Percentiles rank a stretch among this genome's conserved stretches.
Evolutionary conservation across 202 grass and related monocot species (phyloP).

Genomic region (Schoenoplectus tabernaemontani): DNA sequence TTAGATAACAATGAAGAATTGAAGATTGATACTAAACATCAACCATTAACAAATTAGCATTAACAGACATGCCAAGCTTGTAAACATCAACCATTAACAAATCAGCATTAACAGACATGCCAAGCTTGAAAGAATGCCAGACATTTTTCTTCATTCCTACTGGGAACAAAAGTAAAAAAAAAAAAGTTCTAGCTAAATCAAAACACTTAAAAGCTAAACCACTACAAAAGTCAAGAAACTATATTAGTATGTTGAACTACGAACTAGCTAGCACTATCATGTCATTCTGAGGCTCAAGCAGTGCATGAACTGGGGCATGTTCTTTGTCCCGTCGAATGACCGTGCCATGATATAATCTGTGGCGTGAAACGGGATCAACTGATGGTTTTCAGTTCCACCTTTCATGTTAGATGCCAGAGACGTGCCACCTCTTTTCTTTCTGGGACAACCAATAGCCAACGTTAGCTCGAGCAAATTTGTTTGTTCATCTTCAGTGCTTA

Average conservation of each 20-base stretch:
- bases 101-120: conserved; percentile 14
- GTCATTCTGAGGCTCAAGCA: conserved; percentile 47
- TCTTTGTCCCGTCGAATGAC: conserved; percentile 29
- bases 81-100: conserved; percentile 13
- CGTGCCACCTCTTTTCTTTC: not conserved
- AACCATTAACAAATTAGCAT: conserved; percentile 12
- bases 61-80: no score
- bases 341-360: not conserved
- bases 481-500: conserved; percentile 26
- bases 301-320: conserved; percentile 31
- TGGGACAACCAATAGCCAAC: conserved; percentile 10
- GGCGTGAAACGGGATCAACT: conserved; percentile 8
- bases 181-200: not conserved
- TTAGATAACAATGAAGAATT: no score
- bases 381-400: conserved; percentile 14
- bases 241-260: not conserved
- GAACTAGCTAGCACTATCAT: conserved; percentile 10
- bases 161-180: not conserved
- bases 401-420: conserved; percentile 21
- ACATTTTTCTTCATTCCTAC: not conserved
- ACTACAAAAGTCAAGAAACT: not conserved
- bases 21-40: conserved; percentile 1
- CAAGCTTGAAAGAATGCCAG: not conserved
- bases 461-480: conserved; percentile 43
- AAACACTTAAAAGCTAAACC: no score